Percentiles rank a stretch among this genome's conserved stretches.
Evolutionary conservation across 2,329 filamentous ascomycete species (phyloP).

Genomic region (Fusarium fracticaudum): DNA sequence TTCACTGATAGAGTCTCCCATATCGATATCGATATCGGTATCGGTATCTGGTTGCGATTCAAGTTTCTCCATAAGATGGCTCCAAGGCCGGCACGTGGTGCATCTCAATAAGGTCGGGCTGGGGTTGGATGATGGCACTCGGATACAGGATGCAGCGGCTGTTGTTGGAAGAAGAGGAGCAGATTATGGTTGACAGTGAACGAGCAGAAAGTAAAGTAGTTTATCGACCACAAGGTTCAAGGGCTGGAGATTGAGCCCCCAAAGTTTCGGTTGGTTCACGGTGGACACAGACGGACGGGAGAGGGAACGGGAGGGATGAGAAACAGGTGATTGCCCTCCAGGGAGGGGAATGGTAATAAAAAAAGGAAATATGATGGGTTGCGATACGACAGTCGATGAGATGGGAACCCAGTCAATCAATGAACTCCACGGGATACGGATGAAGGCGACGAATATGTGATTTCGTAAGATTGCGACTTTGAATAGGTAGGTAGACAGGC

Average conservation of each 20-base stretch:
- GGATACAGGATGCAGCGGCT: not conserved
- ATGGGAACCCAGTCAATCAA: slow-evolving; percentile 19
- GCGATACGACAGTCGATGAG: slow-evolving; percentile 16
- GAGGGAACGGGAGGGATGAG: slow-evolving; percentile 33
- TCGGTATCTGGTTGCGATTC: slow-evolving; percentile 29
- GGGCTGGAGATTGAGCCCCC: slow-evolving; percentile 17
- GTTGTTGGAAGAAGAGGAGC: not conserved
- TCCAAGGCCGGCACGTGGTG: slow-evolving; percentile 34
- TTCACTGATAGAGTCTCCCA: slow-evolving; percentile 39
- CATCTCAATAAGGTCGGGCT: slow-evolving; percentile 35
- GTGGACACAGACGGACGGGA: slow-evolving; percentile 9
- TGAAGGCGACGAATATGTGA: slow-evolving; percentile 7
- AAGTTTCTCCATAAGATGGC: slow-evolving; percentile 37
- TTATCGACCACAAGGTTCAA: slow-evolving; percentile 14
- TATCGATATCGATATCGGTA: slow-evolving; percentile 23
- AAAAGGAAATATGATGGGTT: slow-evolving; percentile 32
- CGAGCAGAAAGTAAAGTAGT: slow-evolving; percentile 14
- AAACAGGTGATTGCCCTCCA: slow-evolving; percentile 41
- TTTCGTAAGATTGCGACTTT: slow-evolving; percentile 4
- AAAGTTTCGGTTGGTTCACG: slow-evolving; percentile 16
- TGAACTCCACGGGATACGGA: not conserved
- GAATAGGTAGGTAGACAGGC: not conserved
- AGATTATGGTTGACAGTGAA: not conserved
- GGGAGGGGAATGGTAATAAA: slow-evolving; percentile 44
- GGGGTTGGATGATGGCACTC: not conserved